Evolutionary conservation across 306 rosid species (phyloP), one percentile per base, ranked within the genome.

Genomic region (Lagenaria siceraria): DNA sequence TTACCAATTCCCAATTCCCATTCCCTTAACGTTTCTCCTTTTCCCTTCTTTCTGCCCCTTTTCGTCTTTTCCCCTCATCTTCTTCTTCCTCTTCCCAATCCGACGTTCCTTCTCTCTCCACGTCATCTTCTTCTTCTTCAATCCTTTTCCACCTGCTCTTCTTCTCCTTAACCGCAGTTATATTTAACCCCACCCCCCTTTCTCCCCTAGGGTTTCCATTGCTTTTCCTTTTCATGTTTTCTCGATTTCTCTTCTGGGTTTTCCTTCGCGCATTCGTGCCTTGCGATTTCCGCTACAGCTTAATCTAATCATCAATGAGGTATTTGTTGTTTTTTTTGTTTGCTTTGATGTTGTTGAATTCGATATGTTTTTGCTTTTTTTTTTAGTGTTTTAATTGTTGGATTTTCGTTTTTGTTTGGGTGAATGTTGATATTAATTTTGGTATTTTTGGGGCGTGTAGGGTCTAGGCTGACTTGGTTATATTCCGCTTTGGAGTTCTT

Each of bases 201-300:
- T 83, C 25, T 48, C 7, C 7, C 31, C 63, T 90, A 90, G 98
- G 98, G 94, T 87, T 91, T 84, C 85, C 21, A 18, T 13, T 25
- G 6, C 51, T 19, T 46, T 48, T 76, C 22, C 7, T 63, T 63
- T 46, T 25, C 18, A 22, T 69, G 55, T 22, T 17, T 25, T 59
- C 31, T 15, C 64, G 59, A 73, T 74, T 72, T 54, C 27, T 59
- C 48, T 42, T 63, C 58, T 49, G 79, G 71, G 38, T 74, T 59
- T 54, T 71, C 40, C 78, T 85, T 6, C 36, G 13, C n/a, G 75
- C 59, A 10, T 68, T 69, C 13, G 3, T 43, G 75, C 21, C 38
- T 71, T 70, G 21, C 77, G 48, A 73, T 73, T 73, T 73, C 48
- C 60, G 38, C 38, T 70, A 43, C 38, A 9, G 15, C 12, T 48